Percentiles rank a stretch among this genome's conserved stretches.
phyloP scores from a whole-genome alignment of 1,284 basidiomycete species.

The Puccinia hordei region DNA sequence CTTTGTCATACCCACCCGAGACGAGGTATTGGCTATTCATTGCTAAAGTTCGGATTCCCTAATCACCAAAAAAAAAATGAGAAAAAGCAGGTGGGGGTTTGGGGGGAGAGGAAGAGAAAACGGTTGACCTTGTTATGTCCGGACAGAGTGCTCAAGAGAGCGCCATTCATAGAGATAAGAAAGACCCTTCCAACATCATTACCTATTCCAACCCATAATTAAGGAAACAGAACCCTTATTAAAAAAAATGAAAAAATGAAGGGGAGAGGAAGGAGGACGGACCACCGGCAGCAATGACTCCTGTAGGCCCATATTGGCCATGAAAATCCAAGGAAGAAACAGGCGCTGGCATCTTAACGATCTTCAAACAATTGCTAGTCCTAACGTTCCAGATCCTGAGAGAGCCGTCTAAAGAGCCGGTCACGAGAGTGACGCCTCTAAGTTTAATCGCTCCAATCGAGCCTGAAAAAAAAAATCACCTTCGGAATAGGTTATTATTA shows the following conservation, averaged over 20 bases:
- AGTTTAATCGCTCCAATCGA: slow-evolving; percentile 48
- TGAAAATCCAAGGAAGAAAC: slow-evolving; percentile 44
- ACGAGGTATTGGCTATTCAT: slow-evolving; percentile 48
- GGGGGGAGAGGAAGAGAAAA: neutral
- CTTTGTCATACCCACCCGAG: slow-evolving; percentile 48
- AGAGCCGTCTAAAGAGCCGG: slow-evolving; percentile 45
- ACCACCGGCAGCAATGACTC: slow-evolving; percentile 49
- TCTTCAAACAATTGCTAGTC: slow-evolving; percentile 38
- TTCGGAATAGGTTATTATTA: too few species aligned
- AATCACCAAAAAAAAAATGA: neutral
- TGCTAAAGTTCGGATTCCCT: slow-evolving; percentile 49
- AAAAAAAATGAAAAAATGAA: too few species aligned
- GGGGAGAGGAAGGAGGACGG: neutral
- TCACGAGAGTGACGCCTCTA: slow-evolving; percentile 38
- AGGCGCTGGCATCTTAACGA: slow-evolving; percentile 50
- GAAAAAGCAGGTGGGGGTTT: neutral
- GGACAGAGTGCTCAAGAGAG: slow-evolving; percentile 36
- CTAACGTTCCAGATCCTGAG: slow-evolving; percentile 49
- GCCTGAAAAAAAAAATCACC: too few species aligned
- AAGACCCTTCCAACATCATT: slow-evolving; percentile 50
- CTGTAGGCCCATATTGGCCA: slow-evolving; percentile 42
- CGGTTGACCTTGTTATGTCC: slow-evolving; percentile 44
- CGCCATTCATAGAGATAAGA: slow-evolving; percentile 48
- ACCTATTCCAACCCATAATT: slow-evolving; percentile 1
- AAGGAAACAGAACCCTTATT: too few species aligned